These are phyloP conservation scores for Geoglossum glabrum DNA, from an alignment of 495 filamentous ascomycete species.

Conservation along the genomic window DNA sequence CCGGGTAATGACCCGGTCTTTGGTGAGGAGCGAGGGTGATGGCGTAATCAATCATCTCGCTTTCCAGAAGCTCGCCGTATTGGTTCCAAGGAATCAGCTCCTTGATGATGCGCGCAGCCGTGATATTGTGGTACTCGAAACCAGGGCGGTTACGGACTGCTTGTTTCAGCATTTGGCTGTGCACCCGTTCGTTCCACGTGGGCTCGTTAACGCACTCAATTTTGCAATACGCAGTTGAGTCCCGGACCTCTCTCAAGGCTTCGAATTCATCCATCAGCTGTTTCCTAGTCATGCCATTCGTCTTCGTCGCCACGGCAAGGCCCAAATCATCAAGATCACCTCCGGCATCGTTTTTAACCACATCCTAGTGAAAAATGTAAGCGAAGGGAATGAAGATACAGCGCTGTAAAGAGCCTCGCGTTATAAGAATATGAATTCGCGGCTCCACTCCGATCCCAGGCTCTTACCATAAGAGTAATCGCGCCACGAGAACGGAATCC, in stretches of 20 bases:
- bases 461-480: too few relatives aligned
- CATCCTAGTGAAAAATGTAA: slow-evolving; percentile 5
- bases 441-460: too few relatives aligned
- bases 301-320: slow-evolving; percentile 3
- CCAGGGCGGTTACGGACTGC: slow-evolving; percentile 5
- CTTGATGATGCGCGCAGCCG: slow-evolving; percentile 9
- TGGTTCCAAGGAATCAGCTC: slow-evolving; percentile 10
- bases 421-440: too few relatives aligned
- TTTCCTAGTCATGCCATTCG: not conserved
- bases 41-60: slow-evolving; percentile 10
- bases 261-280: slow-evolving; percentile 9
- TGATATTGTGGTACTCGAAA: slow-evolving; percentile 9
- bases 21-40: slow-evolving; percentile 9
- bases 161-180: slow-evolving; percentile 9
- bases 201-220: slow-evolving; percentile 9
- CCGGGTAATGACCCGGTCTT: slow-evolving; percentile 6
- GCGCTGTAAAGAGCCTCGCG: too few relatives aligned
- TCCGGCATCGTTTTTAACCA: slow-evolving; percentile 3
- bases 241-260: slow-evolving; percentile 8
- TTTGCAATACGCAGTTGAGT: slow-evolving; percentile 9
- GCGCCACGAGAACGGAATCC: too few relatives aligned
- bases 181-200: slow-evolving; percentile 10
- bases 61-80: slow-evolving; percentile 7
- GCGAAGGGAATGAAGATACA: not conserved
- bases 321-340: slow-evolving; percentile 9